phyloP scores from a whole-genome alignment of 164 flowering plant genomes.

The Kalanchoe fedtschenkoi region DNA sequence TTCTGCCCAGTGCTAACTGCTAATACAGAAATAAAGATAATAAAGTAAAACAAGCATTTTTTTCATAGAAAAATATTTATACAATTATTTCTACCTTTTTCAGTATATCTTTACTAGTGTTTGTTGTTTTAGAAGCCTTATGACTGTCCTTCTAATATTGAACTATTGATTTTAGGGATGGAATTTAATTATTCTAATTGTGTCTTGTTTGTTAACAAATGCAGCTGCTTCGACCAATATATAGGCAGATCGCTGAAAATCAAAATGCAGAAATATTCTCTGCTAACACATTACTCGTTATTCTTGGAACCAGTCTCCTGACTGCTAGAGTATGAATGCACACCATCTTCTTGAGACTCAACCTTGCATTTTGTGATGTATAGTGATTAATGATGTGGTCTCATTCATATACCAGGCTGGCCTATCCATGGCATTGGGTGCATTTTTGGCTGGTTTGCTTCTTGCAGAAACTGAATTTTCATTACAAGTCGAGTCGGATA shows the following conservation, averaged over 20 bases:
- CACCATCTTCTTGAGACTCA: neutral
- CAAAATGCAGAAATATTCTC: slow-evolving; percentile 99
- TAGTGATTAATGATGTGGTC: neutral
- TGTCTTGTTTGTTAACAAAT: slow-evolving; percentile 8
- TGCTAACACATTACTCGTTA: slow-evolving; percentile 92
- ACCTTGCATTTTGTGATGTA: neutral
- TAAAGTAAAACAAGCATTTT: neutral
- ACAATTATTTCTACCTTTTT: neutral
- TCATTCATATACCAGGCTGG: slow-evolving; percentile 62
- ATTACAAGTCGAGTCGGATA: slow-evolving; percentile 97
- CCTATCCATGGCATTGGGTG: slow-evolving; percentile 99
- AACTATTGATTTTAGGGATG: neutral
- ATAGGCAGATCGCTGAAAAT: slow-evolving; percentile 95
- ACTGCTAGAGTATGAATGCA: slow-evolving; percentile 78
- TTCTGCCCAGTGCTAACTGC: neutral
- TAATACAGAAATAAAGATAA: neutral
- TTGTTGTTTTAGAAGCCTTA: neutral
- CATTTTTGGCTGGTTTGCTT: slow-evolving; percentile 98
- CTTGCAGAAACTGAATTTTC: slow-evolving; percentile 99
- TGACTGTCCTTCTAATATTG: neutral
- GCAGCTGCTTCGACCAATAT: slow-evolving; percentile 97
- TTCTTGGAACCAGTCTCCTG: slow-evolving; percentile 93
- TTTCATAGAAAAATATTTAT: neutral
- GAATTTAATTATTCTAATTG: neutral
- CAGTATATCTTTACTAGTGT: neutral